Percentiles rank a stretch among this genome's conserved stretches.
phyloP scores from a whole-genome alignment of 2,329 filamentous ascomycete species.

The Fusarium nisikadoi region DNA sequence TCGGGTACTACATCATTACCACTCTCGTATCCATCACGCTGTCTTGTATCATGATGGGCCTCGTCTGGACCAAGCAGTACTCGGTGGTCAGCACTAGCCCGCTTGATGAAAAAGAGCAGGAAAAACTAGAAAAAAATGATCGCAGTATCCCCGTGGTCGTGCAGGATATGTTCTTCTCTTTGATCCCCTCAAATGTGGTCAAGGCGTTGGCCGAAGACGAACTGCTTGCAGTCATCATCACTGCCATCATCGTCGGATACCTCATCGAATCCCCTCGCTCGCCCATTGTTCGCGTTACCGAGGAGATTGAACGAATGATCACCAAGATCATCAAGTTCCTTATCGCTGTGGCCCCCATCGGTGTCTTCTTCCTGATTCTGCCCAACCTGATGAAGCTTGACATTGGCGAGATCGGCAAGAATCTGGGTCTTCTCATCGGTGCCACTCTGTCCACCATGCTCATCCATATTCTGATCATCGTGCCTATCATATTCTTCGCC shows the following conservation, averaged over 20 bases:
- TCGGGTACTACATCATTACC: conserved; percentile 61
- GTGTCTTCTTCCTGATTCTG: conserved; percentile 65
- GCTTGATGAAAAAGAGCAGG: conserved; percentile 2
- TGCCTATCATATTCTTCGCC: conserved; percentile 56
- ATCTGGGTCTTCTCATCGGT: conserved; percentile 62
- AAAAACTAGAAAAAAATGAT: neutral
- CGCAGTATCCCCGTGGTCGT: conserved; percentile 53
- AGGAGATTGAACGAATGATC: conserved; percentile 61
- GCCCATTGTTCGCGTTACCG: conserved; percentile 54
- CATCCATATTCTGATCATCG: conserved; percentile 58
- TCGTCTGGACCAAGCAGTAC: conserved; percentile 62
- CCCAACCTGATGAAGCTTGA: conserved; percentile 62
- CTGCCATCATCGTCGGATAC: conserved; percentile 58
- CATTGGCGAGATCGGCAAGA: conserved; percentile 58
- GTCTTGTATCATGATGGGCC: conserved; percentile 57
- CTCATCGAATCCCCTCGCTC: conserved; percentile 52
- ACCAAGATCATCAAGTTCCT: conserved; percentile 58
- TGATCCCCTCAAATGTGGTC: conserved; percentile 62
- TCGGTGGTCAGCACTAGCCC: conserved; percentile 42
- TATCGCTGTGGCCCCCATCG: conserved; percentile 61
- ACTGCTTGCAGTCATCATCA: conserved; percentile 59
- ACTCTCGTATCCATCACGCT: conserved; percentile 61
- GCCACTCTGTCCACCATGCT: conserved; percentile 58
- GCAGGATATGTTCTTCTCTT: conserved; percentile 59
- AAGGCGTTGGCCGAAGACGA: conserved; percentile 57